A percentile compares a stretch with the other conserved stretches of the same genome.
These are phyloP conservation scores for Corrigiola litoralis DNA, from an alignment of 179 eudicot genomes.

Conservation along the genomic window DNA sequence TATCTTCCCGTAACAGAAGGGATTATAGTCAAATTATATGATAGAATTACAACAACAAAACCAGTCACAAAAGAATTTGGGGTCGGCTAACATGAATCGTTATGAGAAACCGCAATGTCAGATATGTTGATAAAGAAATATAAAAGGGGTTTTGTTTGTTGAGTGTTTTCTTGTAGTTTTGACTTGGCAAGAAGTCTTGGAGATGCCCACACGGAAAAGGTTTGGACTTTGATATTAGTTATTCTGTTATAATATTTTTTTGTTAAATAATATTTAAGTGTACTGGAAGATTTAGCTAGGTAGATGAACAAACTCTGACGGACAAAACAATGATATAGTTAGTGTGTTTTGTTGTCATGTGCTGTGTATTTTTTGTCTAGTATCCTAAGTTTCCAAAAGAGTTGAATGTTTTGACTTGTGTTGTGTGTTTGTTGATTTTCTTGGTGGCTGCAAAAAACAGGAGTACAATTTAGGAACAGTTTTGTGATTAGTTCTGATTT, in stretches of 20 bases:
- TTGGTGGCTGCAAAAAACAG: conserved; percentile 12
- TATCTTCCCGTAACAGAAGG: too few relatives aligned
- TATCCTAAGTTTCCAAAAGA: not conserved
- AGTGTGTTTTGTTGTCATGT: not conserved
- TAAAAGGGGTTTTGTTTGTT: too few relatives aligned
- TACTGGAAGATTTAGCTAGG: conserved; percentile 15
- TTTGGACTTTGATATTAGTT: conserved; percentile 3
- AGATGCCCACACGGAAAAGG: conserved; percentile 16
- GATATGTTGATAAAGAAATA: too few relatives aligned
- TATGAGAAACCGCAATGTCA: too few relatives aligned
- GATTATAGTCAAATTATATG: too few relatives aligned
- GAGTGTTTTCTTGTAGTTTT: not conserved
- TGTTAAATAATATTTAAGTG: not conserved
- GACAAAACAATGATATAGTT: conserved; percentile 22
- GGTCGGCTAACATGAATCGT: too few relatives aligned
- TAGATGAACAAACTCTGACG: conserved; percentile 45
- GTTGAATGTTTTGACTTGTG: not conserved
- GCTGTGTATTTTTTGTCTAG: conserved; percentile 4
- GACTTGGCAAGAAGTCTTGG: not conserved
- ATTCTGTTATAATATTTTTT: not conserved
- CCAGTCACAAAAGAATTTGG: too few relatives aligned
- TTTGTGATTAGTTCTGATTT: conserved; percentile 13
- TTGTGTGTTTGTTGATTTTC: not conserved
- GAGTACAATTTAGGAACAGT: not conserved
- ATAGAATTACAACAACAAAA: too few relatives aligned